A percentile compares a stretch with the other conserved stretches of the same genome.
Evolutionary conservation across 495 filamentous ascomycete species (phyloP).

Genomic region (Daldinia bambusicola): DNA sequence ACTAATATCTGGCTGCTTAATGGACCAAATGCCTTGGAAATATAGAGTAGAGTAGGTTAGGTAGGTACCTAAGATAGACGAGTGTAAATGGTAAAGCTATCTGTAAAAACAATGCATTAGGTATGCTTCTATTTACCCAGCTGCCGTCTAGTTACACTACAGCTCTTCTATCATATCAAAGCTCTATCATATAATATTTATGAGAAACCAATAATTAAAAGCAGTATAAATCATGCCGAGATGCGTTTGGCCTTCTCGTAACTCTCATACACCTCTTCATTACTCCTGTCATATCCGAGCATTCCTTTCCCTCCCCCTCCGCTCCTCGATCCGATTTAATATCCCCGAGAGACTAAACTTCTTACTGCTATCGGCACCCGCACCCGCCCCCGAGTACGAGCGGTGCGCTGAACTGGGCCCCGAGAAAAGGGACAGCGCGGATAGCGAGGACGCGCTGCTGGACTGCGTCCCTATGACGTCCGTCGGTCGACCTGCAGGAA

Average conservation of each 20-base stretch:
- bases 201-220: not conserved
- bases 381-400: not conserved
- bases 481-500: slow-evolving; percentile 33
- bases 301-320: slow-evolving; percentile 13
- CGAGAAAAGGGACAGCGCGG: slow-evolving; percentile 33
- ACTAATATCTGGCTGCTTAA: too few species aligned
- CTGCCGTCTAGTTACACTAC: too few species aligned
- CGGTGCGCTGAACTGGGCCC: slow-evolving; percentile 10
- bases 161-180: too few species aligned
- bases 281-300: not conserved
- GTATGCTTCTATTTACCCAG: too few species aligned
- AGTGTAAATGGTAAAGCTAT: too few species aligned
- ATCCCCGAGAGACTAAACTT: slow-evolving; percentile 22
- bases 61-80: too few species aligned
- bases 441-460: slow-evolving; percentile 25
- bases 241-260: not conserved
- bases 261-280: not conserved
- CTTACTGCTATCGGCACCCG: slow-evolving; percentile 25
- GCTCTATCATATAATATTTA: not conserved
- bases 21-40: too few species aligned
- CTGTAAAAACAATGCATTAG: too few species aligned
- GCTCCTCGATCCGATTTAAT: slow-evolving; percentile 36
- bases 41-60: too few species aligned
- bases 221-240: too few species aligned
- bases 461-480: slow-evolving; percentile 42